A percentile compares a stretch with the other conserved stretches of the same genome.
Evolutionary conservation across 2,329 filamentous ascomycete genomes (phyloP).

Genomic region (Trichoderma cornu-damae): DNA sequence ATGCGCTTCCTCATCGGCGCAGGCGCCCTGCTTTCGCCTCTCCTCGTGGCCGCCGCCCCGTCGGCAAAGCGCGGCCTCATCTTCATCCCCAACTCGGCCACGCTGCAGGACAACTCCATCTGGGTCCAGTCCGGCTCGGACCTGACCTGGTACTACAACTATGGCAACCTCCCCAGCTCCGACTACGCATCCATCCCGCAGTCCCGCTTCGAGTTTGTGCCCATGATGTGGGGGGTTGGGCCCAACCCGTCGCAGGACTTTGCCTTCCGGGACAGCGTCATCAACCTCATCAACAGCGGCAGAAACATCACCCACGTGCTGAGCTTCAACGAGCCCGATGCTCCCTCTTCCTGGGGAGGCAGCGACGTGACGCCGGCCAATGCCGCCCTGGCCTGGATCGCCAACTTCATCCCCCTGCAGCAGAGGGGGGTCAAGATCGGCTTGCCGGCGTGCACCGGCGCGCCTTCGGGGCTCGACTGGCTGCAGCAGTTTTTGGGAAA

Average conservation of each 20-base stretch:
- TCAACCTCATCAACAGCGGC: slow-evolving; percentile 45
- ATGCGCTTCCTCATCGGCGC: not conserved
- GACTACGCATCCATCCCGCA: slow-evolving; percentile 46
- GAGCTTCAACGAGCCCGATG: slow-evolving; percentile 75
- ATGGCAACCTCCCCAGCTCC: slow-evolving; percentile 51
- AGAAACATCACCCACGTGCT: slow-evolving; percentile 62
- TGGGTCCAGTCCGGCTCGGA: slow-evolving; percentile 55
- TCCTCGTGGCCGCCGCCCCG: slow-evolving; percentile 22
- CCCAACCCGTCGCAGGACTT: slow-evolving; percentile 44
- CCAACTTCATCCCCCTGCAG: slow-evolving; percentile 64
- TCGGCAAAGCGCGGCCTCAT: slow-evolving; percentile 65
- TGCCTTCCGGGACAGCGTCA: slow-evolving; percentile 57
- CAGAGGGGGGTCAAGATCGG: slow-evolving; percentile 61
- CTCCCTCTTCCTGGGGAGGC: slow-evolving; percentile 50
- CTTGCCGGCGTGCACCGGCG: slow-evolving; percentile 62
- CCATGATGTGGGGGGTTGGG: slow-evolving; percentile 70
- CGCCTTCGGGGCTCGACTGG: slow-evolving; percentile 58
- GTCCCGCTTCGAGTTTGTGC: slow-evolving; percentile 64
- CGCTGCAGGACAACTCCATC: slow-evolving; percentile 58
- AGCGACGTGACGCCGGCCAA: slow-evolving; percentile 53
- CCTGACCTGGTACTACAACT: slow-evolving; percentile 85
- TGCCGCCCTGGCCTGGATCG: slow-evolving; percentile 65
- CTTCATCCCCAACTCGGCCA: slow-evolving; percentile 55
- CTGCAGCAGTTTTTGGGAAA: slow-evolving; percentile 58
- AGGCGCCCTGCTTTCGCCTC: slow-evolving; percentile 18